These are phyloP conservation scores for Kodamaea hsintzibuensis DNA, from an alignment of 805 yeast genomes.

Conservation along the genomic window DNA sequence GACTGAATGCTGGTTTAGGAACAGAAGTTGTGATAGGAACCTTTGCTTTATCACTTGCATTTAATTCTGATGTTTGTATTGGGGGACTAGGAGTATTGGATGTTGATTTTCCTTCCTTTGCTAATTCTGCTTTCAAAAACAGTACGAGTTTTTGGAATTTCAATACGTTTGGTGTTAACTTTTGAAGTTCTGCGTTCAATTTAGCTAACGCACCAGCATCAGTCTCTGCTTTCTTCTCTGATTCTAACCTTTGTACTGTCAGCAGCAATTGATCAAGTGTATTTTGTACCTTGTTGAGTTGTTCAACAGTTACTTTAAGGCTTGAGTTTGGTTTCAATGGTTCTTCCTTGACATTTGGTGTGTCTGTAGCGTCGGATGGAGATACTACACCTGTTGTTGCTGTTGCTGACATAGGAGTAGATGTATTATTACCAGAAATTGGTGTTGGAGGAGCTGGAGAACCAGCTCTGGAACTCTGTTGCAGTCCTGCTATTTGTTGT, in stretches of 20 bases:
- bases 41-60: background rate
- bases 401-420: background rate
- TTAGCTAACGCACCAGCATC: constrained; percentile 9
- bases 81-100: constrained; percentile 5
- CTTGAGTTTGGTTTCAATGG: background rate
- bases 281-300: constrained; percentile 22
- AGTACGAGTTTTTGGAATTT: constrained; percentile 25
- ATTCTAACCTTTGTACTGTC: constrained; percentile 23
- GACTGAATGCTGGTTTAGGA: constrained; percentile 9
- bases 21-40: constrained; percentile 5
- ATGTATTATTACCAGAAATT: background rate
- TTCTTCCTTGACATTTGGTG: background rate
- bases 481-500: constrained; percentile 14
- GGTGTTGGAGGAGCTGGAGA: constrained; percentile 4
- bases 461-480: constrained; percentile 3
- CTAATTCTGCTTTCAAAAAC: constrained; percentile 24
- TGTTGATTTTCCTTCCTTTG: constrained; percentile 13
- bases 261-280: constrained; percentile 24
- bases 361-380: background rate
- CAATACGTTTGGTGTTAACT: constrained; percentile 17
- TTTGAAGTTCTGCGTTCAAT: constrained; percentile 13
- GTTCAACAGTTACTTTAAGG: constrained; percentile 15
- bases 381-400: background rate
- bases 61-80: background rate
- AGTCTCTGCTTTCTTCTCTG: constrained; percentile 15